Conservation (phyloP, 225 moss, liverwort and hornwort species). For the Ulota crispa region DNA sequence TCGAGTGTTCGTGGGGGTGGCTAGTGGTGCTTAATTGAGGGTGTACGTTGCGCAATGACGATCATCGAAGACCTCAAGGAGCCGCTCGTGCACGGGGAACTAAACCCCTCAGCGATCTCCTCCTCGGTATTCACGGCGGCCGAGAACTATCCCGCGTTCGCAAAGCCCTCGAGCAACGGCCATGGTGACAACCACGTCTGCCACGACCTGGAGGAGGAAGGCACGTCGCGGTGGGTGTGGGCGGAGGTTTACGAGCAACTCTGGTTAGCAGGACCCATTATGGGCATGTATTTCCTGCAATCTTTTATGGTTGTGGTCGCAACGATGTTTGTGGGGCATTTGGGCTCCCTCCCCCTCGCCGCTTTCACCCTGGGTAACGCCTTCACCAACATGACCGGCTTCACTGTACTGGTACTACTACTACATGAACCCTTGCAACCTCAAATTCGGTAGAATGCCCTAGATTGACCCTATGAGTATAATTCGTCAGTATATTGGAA, state of each 20-base stretch:
- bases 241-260: conserved; percentile 44
- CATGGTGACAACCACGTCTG: conserved; percentile 28
- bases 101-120: background rate
- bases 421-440: background rate
- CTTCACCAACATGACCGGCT: conserved; percentile 32
- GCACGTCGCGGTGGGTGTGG: conserved; percentile 23
- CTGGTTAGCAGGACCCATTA: conserved; percentile 40
- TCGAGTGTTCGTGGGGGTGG: background rate
- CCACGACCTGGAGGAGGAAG: conserved; percentile 25
- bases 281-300: conserved; percentile 19
- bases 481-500: background rate
- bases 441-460: background rate
- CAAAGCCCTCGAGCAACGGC: conserved; percentile 28
- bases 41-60: conserved; percentile 27
- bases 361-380: conserved; percentile 17
- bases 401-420: conserved; percentile 36
- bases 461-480: background rate
- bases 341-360: conserved; percentile 45
- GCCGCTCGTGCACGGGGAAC: conserved; percentile 29
- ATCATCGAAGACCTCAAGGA: conserved; percentile 28
- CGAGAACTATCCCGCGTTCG: background rate
- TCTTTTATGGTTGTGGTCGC: background rate
- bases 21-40: background rate
- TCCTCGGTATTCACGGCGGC: conserved; percentile 18
- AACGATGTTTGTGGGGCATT: conserved; percentile 32